Evolutionary conservation across 139 green algal species (phyloP), one percentile per base, ranked within the genome.

Genomic region (Picochlorum costavermella): DNA sequence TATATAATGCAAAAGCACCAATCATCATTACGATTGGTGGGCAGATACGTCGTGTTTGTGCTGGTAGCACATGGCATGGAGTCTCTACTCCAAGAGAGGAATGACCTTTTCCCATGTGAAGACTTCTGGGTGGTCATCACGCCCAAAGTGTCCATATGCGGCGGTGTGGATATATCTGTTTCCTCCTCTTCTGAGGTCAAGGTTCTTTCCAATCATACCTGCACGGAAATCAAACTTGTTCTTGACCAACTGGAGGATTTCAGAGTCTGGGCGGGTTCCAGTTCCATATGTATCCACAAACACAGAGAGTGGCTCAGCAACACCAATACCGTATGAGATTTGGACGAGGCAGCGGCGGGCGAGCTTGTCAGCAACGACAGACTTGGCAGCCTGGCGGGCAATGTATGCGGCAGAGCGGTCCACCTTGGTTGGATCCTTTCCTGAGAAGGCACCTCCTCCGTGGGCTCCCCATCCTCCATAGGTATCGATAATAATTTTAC

Each of bases 401-500:
- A 98, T 96, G 90, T 99, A 99, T n/a, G 94, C 94, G 16, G 87
- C 94, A 8, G 89, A 96, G 70, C 89, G 78, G 68, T 91, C 84
- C 16, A 94, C 75, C 83, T 89, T 89, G 63, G 79, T 87, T 68
- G 82, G 83, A 75, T 89, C 80, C 86, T 96, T 97, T 69, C 92
- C 91, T 56, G 87, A 96, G 88, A 99, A 99, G 60, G 94, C 94
- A 58, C 94, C 94, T 56, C 94, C 94, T 65, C 94, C 94, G 78
- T 99, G 94, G 1, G 94, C 94, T 60, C 94, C 94, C 94, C 94
- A 99, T 65, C 94, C 94, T 33, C 94, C 94, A 73, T 99, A 99
- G 33, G 94, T 99, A 83, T 99, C 94, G 65, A 99, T 98, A 81
- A 99, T 99, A 81, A 99, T 99, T 85, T 98, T 98, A 66, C 92